Evolutionary conservation across 2,329 filamentous ascomycete genomes (phyloP).

Genomic region (Talaromyces marneffei): DNA sequence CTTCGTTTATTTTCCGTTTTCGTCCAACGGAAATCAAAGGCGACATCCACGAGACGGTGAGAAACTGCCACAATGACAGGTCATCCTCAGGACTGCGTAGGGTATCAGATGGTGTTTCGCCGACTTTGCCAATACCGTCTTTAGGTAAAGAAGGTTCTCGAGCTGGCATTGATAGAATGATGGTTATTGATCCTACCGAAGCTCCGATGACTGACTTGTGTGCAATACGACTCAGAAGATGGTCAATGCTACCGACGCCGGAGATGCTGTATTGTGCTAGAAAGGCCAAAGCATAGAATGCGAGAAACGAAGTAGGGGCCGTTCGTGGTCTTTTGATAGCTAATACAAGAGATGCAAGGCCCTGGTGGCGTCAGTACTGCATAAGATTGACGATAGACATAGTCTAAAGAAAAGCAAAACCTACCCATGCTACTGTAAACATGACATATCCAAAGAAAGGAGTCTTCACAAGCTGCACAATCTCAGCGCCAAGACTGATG

Average conservation of each 20-base stretch:
- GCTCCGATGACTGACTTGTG: conserved; percentile 32
- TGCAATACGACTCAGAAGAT: conserved; percentile 17
- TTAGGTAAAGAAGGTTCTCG: conserved; percentile 53
- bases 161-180: conserved; percentile 64
- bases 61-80: conserved; percentile 73
- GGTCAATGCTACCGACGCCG: conserved; percentile 18
- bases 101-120: conserved; percentile 49
- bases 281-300: conserved; percentile 29
- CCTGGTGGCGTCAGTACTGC: conserved; percentile 25
- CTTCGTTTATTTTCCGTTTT: conserved; percentile 62
- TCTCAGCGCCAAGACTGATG: conserved; percentile 31
- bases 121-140: conserved; percentile 55
- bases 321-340: conserved; percentile 36
- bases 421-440: conserved; percentile 33
- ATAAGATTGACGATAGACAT: neutral
- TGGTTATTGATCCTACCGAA: conserved; percentile 44
- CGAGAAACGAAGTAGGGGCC: conserved; percentile 36
- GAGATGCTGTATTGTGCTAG: conserved; percentile 32
- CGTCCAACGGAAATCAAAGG: conserved; percentile 64
- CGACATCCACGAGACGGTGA: conserved; percentile 76
- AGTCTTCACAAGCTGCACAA: conserved; percentile 20
- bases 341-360: conserved; percentile 30
- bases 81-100: conserved; percentile 76
- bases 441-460: conserved; percentile 16
- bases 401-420: conserved; percentile 18